Percentiles rank a stretch among this genome's conserved stretches.
These are phyloP conservation scores for Triglochin maritima DNA, from an alignment of 106 monocot species.

Conservation along the genomic window DNA sequence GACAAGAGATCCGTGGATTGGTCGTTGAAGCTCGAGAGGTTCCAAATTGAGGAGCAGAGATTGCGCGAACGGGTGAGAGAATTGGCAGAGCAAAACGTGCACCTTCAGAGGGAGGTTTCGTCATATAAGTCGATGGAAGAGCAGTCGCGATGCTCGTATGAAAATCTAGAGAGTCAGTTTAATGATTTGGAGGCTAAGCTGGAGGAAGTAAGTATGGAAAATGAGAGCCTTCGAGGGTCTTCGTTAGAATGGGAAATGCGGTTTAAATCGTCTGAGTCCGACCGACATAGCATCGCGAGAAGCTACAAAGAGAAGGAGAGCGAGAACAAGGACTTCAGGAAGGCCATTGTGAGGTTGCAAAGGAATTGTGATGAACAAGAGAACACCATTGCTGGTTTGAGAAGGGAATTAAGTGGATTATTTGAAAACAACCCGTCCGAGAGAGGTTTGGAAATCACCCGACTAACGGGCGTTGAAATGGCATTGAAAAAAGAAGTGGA, in stretches of 20 bases:
- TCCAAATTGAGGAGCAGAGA: slow-evolving; percentile 74
- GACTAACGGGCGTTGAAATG: slow-evolving; percentile 70
- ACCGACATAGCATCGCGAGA: slow-evolving; percentile 29
- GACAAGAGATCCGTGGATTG: slow-evolving; percentile 76
- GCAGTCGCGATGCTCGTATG: slow-evolving; percentile 17
- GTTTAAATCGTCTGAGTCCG: slow-evolving; percentile 32
- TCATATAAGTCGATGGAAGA: slow-evolving; percentile 39
- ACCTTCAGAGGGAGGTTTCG: slow-evolving; percentile 72
- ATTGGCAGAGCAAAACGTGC: slow-evolving; percentile 88
- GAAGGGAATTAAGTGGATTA: slow-evolving; percentile 33
- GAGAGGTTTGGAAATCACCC: slow-evolving; percentile 41
- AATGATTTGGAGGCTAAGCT: slow-evolving; percentile 31
- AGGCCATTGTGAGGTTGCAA: slow-evolving; percentile 43
- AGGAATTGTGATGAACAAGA: slow-evolving; percentile 67
- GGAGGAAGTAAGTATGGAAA: slow-evolving; percentile 39
- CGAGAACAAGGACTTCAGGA: slow-evolving; percentile 59
- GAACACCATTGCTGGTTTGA: slow-evolving; percentile 61
- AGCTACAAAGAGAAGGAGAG: slow-evolving; percentile 56
- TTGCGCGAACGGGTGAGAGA: slow-evolving; percentile 76
- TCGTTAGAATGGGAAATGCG: slow-evolving; percentile 37
- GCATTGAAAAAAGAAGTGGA: slow-evolving; percentile 63
- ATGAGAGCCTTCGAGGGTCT: slow-evolving; percentile 32
- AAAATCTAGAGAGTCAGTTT: slow-evolving; percentile 30
- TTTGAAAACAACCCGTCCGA: slow-evolving; percentile 23
- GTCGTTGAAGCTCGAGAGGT: slow-evolving; percentile 66